Base-by-base conservation (phyloP, 257 asterid species). In the Solanum neorickii region DNA sequence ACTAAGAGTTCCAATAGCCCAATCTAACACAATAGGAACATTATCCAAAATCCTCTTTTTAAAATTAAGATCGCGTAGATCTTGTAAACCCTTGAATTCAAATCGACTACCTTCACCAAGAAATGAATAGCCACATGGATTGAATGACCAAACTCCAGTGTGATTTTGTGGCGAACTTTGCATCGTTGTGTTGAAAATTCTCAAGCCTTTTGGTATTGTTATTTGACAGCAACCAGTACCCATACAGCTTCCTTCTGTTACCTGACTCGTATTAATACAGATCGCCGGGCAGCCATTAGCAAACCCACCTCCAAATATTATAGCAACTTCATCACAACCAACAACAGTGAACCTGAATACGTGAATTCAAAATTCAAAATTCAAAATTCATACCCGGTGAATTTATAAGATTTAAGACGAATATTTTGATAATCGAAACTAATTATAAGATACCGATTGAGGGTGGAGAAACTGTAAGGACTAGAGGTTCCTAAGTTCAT, bases 151-250 rank as follows among this genome's bases (percentile, higher is more conserved):
- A 7, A 94, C 91, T 1, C 1, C 3, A 1, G 93, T 90, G 13
- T 94, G 95, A 25, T 92, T 93, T 0, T n/a, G 7, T 23, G 5
- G 25, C 65, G 66, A 9, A 42, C 93, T 90, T 9, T 16, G 6
- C 7, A 93, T 41, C 0, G 9, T 2, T 12, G 92, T 86, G 0
- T 0, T 0, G 18, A 82, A 94, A 23, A 0, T 46, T 37, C 91
- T 88, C 20, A 90, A 13, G 0, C 98, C 98, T 73, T 44, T 91
- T 3, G 97, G 97, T 33, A 94, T 62, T 1, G 98, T n/a, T 3
- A 91, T 92, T 87, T 96, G 97, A 90, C 98, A 94, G 86, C 98
- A 96, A 3, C 98, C 98, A 18, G 89, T 86, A 10, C 98, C 98
- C 4, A 94, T 80, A 89, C 98, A 95, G 8, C 56, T 87, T 2